A percentile compares a stretch with the other conserved stretches of the same genome.
phyloP scores from a whole-genome alignment of 352 stramenopile species.

The Pythium volutum region DNA sequence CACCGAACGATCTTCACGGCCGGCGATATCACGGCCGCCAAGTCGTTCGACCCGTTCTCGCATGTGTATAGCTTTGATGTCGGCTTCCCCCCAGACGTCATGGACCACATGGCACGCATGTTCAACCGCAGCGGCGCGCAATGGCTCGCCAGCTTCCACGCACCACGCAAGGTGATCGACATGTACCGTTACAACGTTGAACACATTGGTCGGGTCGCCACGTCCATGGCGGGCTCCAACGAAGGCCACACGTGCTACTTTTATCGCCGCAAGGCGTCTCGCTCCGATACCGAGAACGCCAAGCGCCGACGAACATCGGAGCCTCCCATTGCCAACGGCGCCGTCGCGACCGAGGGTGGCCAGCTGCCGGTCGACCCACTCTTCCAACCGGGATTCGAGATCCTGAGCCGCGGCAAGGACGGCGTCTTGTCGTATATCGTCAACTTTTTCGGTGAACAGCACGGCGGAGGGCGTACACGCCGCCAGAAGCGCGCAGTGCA shows the following conservation, averaged over 20 bases:
- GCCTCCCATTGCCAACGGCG: conserved; percentile 25
- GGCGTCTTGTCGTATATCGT: conserved; percentile 72
- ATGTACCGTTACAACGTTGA: conserved; percentile 93
- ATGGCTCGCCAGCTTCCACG: conserved; percentile 96
- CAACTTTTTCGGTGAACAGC: conserved; percentile 65
- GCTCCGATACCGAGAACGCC: conserved; percentile 16
- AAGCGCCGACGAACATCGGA: conserved; percentile 21
- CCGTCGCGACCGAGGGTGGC: conserved; percentile 3
- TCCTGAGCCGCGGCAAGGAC: conserved; percentile 72
- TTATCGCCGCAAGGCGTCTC: conserved; percentile 68
- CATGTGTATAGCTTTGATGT: conserved; percentile 99
- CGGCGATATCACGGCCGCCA: conserved; percentile 93
- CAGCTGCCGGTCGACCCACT: conserved; percentile 68
- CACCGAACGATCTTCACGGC: conserved; percentile 88
- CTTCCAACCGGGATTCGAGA: conserved; percentile 74
- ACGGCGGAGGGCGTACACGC: conserved; percentile 62
- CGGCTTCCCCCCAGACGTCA: conserved; percentile 95
- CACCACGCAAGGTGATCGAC: conserved; percentile 90
- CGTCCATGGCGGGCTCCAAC: conserved; percentile 94
- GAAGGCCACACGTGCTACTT: conserved; percentile 98
- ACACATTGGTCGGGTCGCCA: conserved; percentile 83
- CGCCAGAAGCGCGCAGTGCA: conserved; percentile 39
- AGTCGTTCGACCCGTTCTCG: conserved; percentile 95
- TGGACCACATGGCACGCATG: conserved; percentile 90
- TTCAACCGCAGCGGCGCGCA: conserved; percentile 90